Base-by-base conservation (phyloP, 2,329 filamentous ascomycete genomes). In the Penicillium glabrum region DNA sequence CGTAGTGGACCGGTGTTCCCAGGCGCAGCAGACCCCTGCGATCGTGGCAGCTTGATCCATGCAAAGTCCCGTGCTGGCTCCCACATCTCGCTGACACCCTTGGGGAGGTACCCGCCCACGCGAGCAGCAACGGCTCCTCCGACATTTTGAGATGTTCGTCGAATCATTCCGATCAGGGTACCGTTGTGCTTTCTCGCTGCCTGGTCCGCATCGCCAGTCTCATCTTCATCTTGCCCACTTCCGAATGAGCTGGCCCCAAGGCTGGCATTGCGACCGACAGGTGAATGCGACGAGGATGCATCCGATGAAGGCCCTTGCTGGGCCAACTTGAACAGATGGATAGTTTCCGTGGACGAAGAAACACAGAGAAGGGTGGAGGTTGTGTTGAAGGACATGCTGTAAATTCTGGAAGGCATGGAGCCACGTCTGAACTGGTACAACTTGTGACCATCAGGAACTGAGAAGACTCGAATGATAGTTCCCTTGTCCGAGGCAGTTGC, bases 341-440 rank as follows among this genome's bases (percentile, higher is more conserved):
- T 89, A 0, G 95, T 99, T 69, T 99, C 95, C 0, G 93, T 96
- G 1, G 92, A 93, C 3, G 93, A 98, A 5, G 95, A 98, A 41
- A 99, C 93, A 69, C 93, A 97, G 35, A 99, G 84, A 11, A 99
- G 81, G 1, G 93, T 96, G 2, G 93, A 96, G 57, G 90, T 92
- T 49, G 92, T 87, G 74, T 99, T 99, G 78, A 99, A 99, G 1
- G 93, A 96, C 92, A 99, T 97, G 84, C 92, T 96, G 78, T 93
- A 97, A 66, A 99, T 99, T 41, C 91, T 89, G 1, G 93, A 93
- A 0, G 95, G 95, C 75, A 97, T 97, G 2, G 93, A 97, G 44
- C 95, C 95, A 62, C 95, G 87, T 58, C 95, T 86, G 77, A 99
- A 99, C 72, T 99, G 93, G 74, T 93, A 98, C 19, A 99, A 83